Evolutionary conservation across 345 rosid genomes (phyloP).

Genomic region (Brassica napus): Da-Ae NC_063448.1:5882501-5883000

Average conservation of each 20-base stretch:
- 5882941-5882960: constrained; percentile 43
- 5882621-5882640: neutral
- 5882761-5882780: constrained; percentile 35
- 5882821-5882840: neutral
- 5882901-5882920: neutral
- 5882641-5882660: constrained; percentile 2
- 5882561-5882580: constrained; percentile 31
- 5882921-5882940: constrained; percentile 16
- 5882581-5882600: constrained; percentile 28
- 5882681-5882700: constrained; percentile 30
- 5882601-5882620: constrained; percentile 5
- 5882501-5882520: constrained; percentile 12
- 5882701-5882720: constrained; percentile 10
- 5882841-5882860: neutral
- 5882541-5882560: constrained; percentile 21
- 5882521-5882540: constrained; percentile 28
- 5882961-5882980: constrained; percentile 35
- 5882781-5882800: neutral
- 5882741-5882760: constrained; percentile 45
- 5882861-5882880: neutral
- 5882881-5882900: constrained; percentile 33
- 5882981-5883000: constrained; percentile 28
- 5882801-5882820: neutral
- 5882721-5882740: neutral
- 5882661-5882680: constrained; percentile 30